Conservation (phyloP, 148 eudicot species). For the Selenicereus undatus region DNA sequence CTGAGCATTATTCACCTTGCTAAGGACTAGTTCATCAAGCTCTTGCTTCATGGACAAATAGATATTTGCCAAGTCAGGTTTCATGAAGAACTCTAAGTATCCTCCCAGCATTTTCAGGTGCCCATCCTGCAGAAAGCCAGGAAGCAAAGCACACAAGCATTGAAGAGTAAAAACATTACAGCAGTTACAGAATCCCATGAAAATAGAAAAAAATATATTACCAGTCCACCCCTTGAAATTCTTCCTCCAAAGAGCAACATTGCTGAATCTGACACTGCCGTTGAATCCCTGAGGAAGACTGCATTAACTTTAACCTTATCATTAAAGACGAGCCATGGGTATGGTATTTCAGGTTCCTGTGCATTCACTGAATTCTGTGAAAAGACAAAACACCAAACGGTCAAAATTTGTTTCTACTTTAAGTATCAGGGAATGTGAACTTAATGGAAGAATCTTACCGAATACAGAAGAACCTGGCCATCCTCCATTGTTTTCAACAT, state of each 20-base stretch:
- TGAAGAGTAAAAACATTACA: background rate
- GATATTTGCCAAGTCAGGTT: slow-evolving; percentile 63
- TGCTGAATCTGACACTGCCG: slow-evolving; percentile 87
- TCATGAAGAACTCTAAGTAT: slow-evolving; percentile 92
- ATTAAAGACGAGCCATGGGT: slow-evolving; percentile 94
- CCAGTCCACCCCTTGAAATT: slow-evolving; percentile 61
- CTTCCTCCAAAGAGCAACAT: slow-evolving; percentile 85
- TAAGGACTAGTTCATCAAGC: slow-evolving; percentile 71
- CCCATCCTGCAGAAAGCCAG: slow-evolving; percentile 55
- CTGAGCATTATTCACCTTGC: slow-evolving; percentile 45
- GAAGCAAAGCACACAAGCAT: background rate
- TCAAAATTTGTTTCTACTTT: slow-evolving; percentile 4
- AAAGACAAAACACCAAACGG: slow-evolving; percentile 12
- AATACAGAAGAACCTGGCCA: slow-evolving; percentile 76
- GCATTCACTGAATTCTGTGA: slow-evolving; percentile 83
- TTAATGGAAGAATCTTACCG: slow-evolving; percentile 43
- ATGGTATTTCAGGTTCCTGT: slow-evolving; percentile 67
- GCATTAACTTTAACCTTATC: slow-evolving; percentile 94
- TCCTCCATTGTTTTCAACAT: slow-evolving; percentile 97
- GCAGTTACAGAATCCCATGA: slow-evolving; percentile 1
- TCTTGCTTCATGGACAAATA: slow-evolving; percentile 65
- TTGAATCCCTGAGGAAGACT: slow-evolving; percentile 88
- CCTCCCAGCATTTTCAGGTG: slow-evolving; percentile 95
- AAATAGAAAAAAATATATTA: slow-evolving; percentile 25
- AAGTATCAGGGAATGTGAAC: background rate